Percentiles rank a stretch among this genome's conserved stretches.
phyloP scores from a whole-genome alignment of 306 rosid genomes.

The Corylus heterophylla region DNA sequence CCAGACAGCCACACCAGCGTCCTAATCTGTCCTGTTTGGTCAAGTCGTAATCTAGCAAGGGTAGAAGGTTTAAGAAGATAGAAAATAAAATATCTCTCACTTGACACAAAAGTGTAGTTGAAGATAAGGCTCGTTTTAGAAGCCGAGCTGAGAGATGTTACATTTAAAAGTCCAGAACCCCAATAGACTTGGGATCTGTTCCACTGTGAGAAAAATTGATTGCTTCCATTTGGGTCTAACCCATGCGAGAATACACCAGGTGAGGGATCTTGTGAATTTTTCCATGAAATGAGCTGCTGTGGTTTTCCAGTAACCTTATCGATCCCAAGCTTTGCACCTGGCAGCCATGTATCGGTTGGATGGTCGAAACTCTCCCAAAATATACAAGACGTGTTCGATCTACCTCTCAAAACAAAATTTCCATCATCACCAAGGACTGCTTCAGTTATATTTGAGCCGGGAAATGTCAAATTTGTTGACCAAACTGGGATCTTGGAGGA shows the following conservation, averaged over 20 bases:
- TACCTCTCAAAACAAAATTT: too few relatives aligned
- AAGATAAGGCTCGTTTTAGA: too few relatives aligned
- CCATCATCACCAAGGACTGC: background rate
- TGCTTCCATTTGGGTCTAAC: conserved; percentile 39
- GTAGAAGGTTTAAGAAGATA: background rate
- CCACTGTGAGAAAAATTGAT: too few relatives aligned
- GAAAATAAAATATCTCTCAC: too few relatives aligned
- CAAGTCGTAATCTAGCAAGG: accelerated
- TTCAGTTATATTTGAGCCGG: background rate
- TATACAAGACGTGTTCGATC: too few relatives aligned
- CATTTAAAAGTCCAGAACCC: too few relatives aligned
- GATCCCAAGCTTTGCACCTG: conserved; percentile 38
- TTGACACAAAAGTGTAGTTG: background rate
- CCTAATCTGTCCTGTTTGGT: background rate
- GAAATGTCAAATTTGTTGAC: background rate
- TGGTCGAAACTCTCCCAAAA: too few relatives aligned
- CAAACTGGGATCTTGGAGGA: background rate
- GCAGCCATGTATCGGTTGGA: conserved; percentile 14
- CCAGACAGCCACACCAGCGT: background rate
- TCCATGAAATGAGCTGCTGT: conserved; percentile 50
- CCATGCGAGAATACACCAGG: conserved; percentile 40
- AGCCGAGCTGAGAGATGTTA: too few relatives aligned
- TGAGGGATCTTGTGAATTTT: conserved; percentile 35
- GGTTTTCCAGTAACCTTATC: conserved; percentile 32
- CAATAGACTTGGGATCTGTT: too few relatives aligned